phyloP scores from a whole-genome alignment of 1,284 basidiomycete genomes.

The Cystobasidium slooffiae region DNA sequence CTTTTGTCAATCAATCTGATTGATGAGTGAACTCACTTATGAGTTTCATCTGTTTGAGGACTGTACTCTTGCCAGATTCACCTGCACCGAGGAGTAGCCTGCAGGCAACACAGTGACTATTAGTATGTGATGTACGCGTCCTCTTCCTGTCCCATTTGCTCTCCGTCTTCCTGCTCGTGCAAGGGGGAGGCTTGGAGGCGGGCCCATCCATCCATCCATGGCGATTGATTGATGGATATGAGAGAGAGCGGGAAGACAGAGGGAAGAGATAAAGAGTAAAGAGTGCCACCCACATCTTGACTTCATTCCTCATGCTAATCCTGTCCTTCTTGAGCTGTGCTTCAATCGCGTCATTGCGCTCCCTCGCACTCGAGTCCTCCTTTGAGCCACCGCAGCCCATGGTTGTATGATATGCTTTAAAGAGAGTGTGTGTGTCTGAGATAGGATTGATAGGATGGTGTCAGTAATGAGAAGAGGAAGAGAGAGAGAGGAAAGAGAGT shows the following conservation, averaged over 20 bases:
- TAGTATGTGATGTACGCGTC: neutral
- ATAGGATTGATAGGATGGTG: neutral
- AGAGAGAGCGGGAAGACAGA: neutral
- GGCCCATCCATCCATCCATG: neutral
- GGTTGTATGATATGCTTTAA: neutral
- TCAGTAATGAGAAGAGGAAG: neutral
- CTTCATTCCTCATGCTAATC: slow-evolving; percentile 85
- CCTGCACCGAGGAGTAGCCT: slow-evolving; percentile 71
- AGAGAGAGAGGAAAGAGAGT: neutral
- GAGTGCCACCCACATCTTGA: slow-evolving; percentile 63
- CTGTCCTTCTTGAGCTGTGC: slow-evolving; percentile 90
- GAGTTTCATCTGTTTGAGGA: slow-evolving; percentile 95
- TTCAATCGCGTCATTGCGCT: slow-evolving; percentile 87
- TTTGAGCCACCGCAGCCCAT: slow-evolving; percentile 61
- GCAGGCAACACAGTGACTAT: neutral
- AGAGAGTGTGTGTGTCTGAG: neutral
- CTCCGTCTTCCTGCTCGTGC: neutral
- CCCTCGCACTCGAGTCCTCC: slow-evolving; percentile 59
- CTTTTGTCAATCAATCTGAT: neutral
- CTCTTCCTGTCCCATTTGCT: neutral
- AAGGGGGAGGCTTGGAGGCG: neutral
- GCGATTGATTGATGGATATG: neutral
- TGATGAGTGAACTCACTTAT: slow-evolving; percentile 65
- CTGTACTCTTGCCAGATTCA: slow-evolving; percentile 88
- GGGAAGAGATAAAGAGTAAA: neutral